Conservation (phyloP, 2,329 filamentous ascomycete species). For the Cladophialophora immunda region DNA sequence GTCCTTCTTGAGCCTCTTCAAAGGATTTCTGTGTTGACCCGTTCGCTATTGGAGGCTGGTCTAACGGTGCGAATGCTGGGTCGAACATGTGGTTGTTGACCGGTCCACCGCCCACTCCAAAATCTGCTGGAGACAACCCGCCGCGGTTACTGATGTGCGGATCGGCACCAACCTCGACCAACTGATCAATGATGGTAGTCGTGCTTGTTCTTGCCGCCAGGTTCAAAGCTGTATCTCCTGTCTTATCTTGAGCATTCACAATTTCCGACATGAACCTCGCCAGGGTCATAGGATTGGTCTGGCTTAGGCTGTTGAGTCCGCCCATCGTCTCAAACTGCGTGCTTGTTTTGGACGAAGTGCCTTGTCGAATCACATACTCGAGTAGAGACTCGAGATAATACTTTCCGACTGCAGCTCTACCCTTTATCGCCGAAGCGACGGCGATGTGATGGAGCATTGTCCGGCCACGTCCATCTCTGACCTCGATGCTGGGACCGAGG, state of each 20-base stretch:
- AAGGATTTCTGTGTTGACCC: constrained; percentile 55
- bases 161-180: constrained; percentile 93
- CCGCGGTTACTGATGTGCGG: constrained; percentile 91
- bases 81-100: constrained; percentile 58
- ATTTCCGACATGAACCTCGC: constrained; percentile 96
- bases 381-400: constrained; percentile 95
- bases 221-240: constrained; percentile 93
- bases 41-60: constrained; percentile 40
- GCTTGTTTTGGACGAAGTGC: constrained; percentile 61
- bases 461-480: constrained; percentile 85
- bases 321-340: constrained; percentile 53
- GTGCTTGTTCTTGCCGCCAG: constrained; percentile 93
- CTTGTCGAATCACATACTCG: constrained; percentile 92
- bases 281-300: constrained; percentile 71
- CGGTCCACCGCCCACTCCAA: constrained; percentile 79
- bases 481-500: constrained; percentile 86
- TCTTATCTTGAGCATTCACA: constrained; percentile 92
- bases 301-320: constrained; percentile 43
- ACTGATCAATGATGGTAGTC: constrained; percentile 92
- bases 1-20: constrained; percentile 55
- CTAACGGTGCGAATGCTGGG: constrained; percentile 31
- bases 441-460: constrained; percentile 97
- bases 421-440: constrained; percentile 93
- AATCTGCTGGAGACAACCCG: constrained; percentile 88
- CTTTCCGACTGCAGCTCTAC: constrained; percentile 86